A percentile compares a stretch with the other conserved stretches of the same genome.
Evolutionary conservation across 2,329 filamentous ascomycete species (phyloP).

Genomic region (Celoporthe dispersa): DNA sequence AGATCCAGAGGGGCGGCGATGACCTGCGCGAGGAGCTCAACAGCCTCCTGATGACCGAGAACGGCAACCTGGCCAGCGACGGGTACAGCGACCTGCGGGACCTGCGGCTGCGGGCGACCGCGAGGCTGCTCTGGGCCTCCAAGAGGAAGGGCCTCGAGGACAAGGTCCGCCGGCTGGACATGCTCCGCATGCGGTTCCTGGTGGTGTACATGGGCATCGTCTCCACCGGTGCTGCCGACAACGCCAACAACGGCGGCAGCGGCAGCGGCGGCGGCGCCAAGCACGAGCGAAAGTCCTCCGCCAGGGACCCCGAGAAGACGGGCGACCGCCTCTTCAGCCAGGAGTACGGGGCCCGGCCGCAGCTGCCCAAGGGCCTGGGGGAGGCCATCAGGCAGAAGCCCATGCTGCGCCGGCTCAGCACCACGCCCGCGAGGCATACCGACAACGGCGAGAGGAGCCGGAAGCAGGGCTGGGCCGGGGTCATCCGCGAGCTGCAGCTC

Average conservation of each 20-base stretch:
- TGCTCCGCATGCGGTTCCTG: constrained; percentile 67
- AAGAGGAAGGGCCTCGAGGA: constrained; percentile 60
- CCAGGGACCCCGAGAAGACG: constrained; percentile 40
- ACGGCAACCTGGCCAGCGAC: constrained; percentile 38
- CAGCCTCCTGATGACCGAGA: constrained; percentile 52
- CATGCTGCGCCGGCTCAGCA: constrained; percentile 57
- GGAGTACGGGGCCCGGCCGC: constrained; percentile 37
- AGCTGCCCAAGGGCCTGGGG: constrained; percentile 46
- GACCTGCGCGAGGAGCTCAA: constrained; percentile 65
- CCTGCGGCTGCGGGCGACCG: constrained; percentile 48
- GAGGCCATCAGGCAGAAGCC: constrained; percentile 52
- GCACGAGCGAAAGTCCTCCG: constrained; percentile 33
- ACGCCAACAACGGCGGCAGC: no score
- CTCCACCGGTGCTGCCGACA: constrained; percentile 42
- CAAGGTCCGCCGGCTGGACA: constrained; percentile 61
- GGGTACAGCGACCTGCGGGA: constrained; percentile 30
- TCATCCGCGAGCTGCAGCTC: constrained; percentile 65
- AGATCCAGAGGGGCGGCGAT: constrained; percentile 65
- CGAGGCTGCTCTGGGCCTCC: constrained; percentile 62
- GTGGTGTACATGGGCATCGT: constrained; percentile 68
- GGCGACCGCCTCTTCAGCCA: constrained; percentile 33
- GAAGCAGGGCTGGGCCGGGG: constrained; percentile 63
- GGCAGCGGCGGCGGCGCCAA: constrained; percentile 42
- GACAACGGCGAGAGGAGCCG: constrained; percentile 53
- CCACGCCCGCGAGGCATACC: constrained; percentile 57